Evolutionary conservation across 768 basidiomycete species (phyloP).

Genomic region (Suillus americanus): DNA sequence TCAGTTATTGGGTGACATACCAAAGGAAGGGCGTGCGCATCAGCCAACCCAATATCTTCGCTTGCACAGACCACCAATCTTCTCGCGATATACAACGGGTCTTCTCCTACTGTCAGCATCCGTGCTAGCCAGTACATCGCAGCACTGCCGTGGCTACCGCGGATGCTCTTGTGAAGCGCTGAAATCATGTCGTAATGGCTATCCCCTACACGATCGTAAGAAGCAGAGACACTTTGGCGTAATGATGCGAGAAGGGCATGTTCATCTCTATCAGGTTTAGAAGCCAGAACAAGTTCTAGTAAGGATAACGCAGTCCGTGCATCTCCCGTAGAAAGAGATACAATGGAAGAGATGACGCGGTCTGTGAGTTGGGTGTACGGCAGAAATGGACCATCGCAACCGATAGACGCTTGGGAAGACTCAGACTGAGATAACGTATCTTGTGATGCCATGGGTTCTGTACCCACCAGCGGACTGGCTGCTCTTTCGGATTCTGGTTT

Average conservation of each 20-base stretch:
- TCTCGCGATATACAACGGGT: conserved; percentile 74
- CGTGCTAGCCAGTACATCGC: conserved; percentile 89
- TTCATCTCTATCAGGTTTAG: conserved; percentile 42
- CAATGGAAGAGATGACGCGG: conserved; percentile 47
- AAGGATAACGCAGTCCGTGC: conserved; percentile 78
- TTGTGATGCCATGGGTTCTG: conserved; percentile 18
- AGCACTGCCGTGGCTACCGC: conserved; percentile 73
- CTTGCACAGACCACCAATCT: conserved; percentile 79
- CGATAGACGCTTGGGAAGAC: conserved; percentile 20
- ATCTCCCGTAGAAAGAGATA: conserved; percentile 63
- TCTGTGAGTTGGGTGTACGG: conserved; percentile 42
- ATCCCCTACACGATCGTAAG: conserved; percentile 79
- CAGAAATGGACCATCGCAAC: conserved; percentile 18
- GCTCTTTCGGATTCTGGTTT: neutral
- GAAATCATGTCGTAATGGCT: conserved; percentile 80
- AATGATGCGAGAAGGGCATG: conserved; percentile 53
- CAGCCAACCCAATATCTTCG: conserved; percentile 84
- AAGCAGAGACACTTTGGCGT: conserved; percentile 59
- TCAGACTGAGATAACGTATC: conserved; percentile 12
- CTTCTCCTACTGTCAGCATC: conserved; percentile 80
- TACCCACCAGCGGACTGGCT: conserved; percentile 4
- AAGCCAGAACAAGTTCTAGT: conserved; percentile 64
- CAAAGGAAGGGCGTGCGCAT: conserved; percentile 72
- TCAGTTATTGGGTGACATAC: conserved; percentile 35
- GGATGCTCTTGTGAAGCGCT: conserved; percentile 80